Conservation (phyloP, 768 basidiomycete species). For the Hortiboletus campestris region DNA sequence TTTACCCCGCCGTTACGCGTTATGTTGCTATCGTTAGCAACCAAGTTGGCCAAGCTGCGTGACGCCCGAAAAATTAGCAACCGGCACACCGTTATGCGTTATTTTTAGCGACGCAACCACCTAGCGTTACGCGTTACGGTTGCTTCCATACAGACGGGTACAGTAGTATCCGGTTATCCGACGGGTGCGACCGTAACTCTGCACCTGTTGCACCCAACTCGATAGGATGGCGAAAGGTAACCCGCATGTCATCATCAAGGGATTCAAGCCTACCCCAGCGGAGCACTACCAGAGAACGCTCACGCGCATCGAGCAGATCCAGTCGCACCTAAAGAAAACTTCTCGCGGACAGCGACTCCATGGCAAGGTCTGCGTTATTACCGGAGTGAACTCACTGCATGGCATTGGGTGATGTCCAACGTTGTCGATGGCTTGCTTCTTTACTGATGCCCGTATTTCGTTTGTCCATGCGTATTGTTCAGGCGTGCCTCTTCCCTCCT, state of each 20-base stretch:
- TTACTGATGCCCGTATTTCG: slow-evolving; percentile 12
- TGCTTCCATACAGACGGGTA: too few species aligned
- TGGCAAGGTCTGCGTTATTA: slow-evolving; percentile 83
- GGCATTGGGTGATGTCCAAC: slow-evolving; percentile 72
- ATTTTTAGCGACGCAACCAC: too few species aligned
- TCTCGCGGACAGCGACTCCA: slow-evolving; percentile 57
- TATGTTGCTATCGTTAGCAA: too few species aligned
- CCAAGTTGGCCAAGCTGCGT: too few species aligned
- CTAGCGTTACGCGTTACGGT: too few species aligned
- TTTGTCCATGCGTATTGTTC: neutral
- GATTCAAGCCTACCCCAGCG: slow-evolving; percentile 30
- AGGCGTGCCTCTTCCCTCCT: slow-evolving; percentile 72
- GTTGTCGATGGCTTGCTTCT: slow-evolving; percentile 2
- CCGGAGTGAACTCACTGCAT: slow-evolving; percentile 81
- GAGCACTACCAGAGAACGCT: slow-evolving; percentile 59
- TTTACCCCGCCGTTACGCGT: too few species aligned
- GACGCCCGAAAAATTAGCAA: too few species aligned
- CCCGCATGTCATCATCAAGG: slow-evolving; percentile 1
- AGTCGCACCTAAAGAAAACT: slow-evolving; percentile 57
- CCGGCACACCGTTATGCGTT: too few species aligned
- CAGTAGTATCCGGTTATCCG: too few species aligned
- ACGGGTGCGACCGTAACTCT: too few species aligned
- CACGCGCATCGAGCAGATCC: slow-evolving; percentile 66
- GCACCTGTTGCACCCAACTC: neutral
- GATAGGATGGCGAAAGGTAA: slow-evolving; percentile 18